phyloP scores from a whole-genome alignment of 495 filamentous ascomycete genomes.

The Penicillium flavigenum region DNA sequence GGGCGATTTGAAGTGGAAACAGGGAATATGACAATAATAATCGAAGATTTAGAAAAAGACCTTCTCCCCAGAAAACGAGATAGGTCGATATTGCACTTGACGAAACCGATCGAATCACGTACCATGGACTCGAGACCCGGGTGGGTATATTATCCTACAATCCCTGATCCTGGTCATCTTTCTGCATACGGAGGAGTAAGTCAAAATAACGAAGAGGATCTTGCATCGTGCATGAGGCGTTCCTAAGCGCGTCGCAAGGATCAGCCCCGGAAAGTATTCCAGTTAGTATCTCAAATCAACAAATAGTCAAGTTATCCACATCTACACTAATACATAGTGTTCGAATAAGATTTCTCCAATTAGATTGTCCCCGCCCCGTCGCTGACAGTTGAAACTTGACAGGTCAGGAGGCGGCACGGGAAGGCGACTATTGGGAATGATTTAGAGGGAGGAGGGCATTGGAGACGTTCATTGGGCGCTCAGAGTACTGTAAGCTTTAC shows the following conservation, averaged over 20 bases:
- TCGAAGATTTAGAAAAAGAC: neutral
- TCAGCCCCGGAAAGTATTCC: neutral
- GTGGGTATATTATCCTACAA: neutral
- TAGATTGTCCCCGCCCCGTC: slow-evolving; percentile 15
- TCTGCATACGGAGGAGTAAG: neutral
- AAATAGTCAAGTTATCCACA: neutral
- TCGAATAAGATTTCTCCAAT: neutral
- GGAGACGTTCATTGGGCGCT: slow-evolving; percentile 16
- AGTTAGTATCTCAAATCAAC: slow-evolving; percentile 3
- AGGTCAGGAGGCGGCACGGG: slow-evolving; percentile 22
- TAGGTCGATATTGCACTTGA: slow-evolving; percentile 16
- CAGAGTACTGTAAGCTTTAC: slow-evolving; percentile 3
- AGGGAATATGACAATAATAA: neutral
- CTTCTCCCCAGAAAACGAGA: neutral
- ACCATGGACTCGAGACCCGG: neutral
- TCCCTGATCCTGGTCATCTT: neutral
- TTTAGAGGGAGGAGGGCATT: slow-evolving; percentile 16
- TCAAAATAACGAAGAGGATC: slow-evolving; percentile 4
- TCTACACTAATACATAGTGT: neutral
- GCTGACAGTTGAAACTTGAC: slow-evolving; percentile 26
- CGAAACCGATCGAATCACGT: slow-evolving; percentile 17
- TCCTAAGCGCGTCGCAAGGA: slow-evolving; percentile 16
- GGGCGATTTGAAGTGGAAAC: neutral
- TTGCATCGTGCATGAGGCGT: slow-evolving; percentile 28
- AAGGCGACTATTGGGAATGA: slow-evolving; percentile 27